These are phyloP conservation scores for Phalaenopsis hybrid DNA, from an alignment of 116 monocot genomes.

Conservation along the genomic window DNA sequence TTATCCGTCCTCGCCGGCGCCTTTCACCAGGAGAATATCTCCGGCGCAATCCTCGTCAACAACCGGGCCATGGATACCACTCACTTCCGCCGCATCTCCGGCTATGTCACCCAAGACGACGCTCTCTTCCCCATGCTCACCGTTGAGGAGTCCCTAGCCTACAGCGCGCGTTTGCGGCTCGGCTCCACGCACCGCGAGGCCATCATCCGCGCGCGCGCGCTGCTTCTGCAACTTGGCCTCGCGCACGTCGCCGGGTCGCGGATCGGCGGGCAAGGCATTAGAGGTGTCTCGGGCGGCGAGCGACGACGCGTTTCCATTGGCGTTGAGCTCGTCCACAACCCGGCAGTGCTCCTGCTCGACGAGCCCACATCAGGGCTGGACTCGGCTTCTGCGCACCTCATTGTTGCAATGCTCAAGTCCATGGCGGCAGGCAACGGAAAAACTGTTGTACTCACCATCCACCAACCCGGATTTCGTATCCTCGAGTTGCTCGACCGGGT, in stretches of 20 bases:
- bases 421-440: conserved; percentile 55
- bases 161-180: conserved; percentile 68
- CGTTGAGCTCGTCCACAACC: conserved; percentile 82
- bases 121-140: conserved; percentile 81
- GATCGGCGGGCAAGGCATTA: conserved; percentile 13
- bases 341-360: conserved; percentile 75
- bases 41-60: conserved; percentile 64
- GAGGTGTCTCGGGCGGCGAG: conserved; percentile 74
- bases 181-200: conserved; percentile 8
- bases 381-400: conserved; percentile 67
- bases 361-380: conserved; percentile 97
- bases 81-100: conserved; percentile 63
- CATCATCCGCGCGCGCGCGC: conserved; percentile 29
- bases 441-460: conserved; percentile 73
- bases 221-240: conserved; percentile 60
- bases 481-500: conserved; percentile 60
- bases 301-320: conserved; percentile 84
- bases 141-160: conserved; percentile 66
- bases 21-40: conserved; percentile 16
- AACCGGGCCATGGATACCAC: conserved; percentile 41
- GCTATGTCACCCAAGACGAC: conserved; percentile 85
- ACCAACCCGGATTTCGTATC: conserved; percentile 89
- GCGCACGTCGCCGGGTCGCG: conserved; percentile 39
- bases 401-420: conserved; percentile 52
- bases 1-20: conserved; percentile 65